Evolutionary conservation across 257 asterid genomes (phyloP), one percentile per base, ranked within the genome.

Genomic region (Phtheirospermum japonicum): DNA sequence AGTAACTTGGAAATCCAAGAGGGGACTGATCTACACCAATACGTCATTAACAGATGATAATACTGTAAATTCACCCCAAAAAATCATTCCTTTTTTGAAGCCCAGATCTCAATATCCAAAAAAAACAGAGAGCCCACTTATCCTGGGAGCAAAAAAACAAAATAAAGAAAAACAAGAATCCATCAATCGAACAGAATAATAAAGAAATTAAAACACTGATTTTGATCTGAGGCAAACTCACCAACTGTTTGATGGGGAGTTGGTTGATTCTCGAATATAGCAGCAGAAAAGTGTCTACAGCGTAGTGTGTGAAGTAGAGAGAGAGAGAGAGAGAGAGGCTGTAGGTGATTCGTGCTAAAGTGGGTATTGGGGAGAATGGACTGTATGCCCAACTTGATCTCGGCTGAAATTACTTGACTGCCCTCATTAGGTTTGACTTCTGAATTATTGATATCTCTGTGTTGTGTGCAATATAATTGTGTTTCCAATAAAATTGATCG

Each of bases 1-100:
- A 80, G 37, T 71, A 83, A 59, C 63, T 64, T 75, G 57, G 87
- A 81, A 77, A 85, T 76, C 79, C 82, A 81, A 71, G 83, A 67
- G 39, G 79, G 67, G 46, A 74, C 30, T 59, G 81, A 68, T 78
- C 79, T 53, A 69, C 77, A 72, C 76, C 76, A 61, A 71, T 50
- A 72, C 76, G 57, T 75, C 83, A 82, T 76, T 48, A 72, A 70
- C 46, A 13, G 71, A 67, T 18, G 64, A 60, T 46, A 43, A 56
- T 28, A 49, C 43, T 53, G 72, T 62, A 58, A 74, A 72, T 59
- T 58, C 73, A 20, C 69, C 37, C 70, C 42, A 31, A 57, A 57
- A 75, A 68, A 64, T 49, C 70, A 70, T 63, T 43, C 70, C 65
- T 33, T 65, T 36, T 7, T 30, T n/a, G 34, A 73, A 75, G 32